Evolutionary conservation across 1,284 basidiomycete species (phyloP).

Genomic region (Papiliotrema laurentii): DNA sequence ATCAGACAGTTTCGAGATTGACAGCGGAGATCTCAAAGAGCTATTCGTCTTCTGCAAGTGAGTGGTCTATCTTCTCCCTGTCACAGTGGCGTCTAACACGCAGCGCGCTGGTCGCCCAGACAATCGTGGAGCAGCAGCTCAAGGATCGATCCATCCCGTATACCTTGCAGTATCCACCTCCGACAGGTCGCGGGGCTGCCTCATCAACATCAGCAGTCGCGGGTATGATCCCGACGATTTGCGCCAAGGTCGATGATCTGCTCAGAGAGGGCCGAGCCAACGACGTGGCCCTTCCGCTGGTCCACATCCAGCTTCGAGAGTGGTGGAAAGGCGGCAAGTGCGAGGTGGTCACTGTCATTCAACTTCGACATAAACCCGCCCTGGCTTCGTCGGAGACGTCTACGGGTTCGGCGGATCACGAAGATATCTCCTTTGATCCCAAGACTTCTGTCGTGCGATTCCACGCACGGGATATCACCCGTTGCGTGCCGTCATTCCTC

Average conservation of each 20-base stretch:
- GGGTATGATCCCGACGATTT: constrained; percentile 68
- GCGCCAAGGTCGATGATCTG: constrained; percentile 73
- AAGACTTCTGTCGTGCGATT: constrained; percentile 79
- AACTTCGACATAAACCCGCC: constrained; percentile 67
- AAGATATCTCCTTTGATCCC: constrained; percentile 74
- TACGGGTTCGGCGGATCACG: constrained; percentile 11
- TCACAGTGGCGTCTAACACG: not conserved
- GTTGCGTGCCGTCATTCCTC: constrained; percentile 79
- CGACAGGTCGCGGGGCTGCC: constrained; percentile 18
- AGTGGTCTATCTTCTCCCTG: not conserved
- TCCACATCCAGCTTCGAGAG: constrained; percentile 76
- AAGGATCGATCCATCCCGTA: constrained; percentile 75
- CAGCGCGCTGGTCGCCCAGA: constrained; percentile 85
- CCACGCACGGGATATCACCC: constrained; percentile 74
- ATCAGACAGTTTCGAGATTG: constrained; percentile 27
- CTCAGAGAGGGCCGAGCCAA: constrained; percentile 72
- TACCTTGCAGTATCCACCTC: constrained; percentile 62
- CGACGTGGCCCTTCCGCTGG: constrained; percentile 86
- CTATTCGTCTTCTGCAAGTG: constrained; percentile 41
- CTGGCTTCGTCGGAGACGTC: constrained; percentile 50
- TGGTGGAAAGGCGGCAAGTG: constrained; percentile 81
- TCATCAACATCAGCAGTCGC: constrained; percentile 36
- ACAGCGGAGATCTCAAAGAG: constrained; percentile 35
- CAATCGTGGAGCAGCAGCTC: constrained; percentile 80
- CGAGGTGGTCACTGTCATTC: constrained; percentile 73